Conservation (phyloP, 2,329 filamentous ascomycete genomes). For the Claviceps sorghi region DNA sequence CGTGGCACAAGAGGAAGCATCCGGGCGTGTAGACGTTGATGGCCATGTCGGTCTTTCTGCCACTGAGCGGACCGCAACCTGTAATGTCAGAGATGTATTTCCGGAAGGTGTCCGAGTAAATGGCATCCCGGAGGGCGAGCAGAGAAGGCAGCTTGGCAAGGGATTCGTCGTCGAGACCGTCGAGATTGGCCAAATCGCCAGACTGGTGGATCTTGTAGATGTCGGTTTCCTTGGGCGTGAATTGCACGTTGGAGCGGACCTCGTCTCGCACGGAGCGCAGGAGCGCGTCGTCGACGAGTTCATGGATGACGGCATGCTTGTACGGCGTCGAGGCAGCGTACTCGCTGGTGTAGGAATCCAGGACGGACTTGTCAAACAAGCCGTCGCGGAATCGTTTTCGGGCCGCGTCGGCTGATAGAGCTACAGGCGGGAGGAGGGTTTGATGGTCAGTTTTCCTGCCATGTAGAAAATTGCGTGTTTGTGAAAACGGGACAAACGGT, state of each 20-base stretch:
- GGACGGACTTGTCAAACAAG: slow-evolving; percentile 46
- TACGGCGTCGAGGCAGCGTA: slow-evolving; percentile 59
- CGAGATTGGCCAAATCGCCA: slow-evolving; percentile 89
- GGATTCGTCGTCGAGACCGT: slow-evolving; percentile 77
- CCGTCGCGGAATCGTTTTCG: slow-evolving; percentile 48
- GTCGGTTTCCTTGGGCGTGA: slow-evolving; percentile 97
- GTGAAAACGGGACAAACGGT: too few species aligned
- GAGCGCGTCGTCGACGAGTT: slow-evolving; percentile 64
- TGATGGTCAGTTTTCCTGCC: not conserved
- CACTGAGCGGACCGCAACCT: slow-evolving; percentile 72
- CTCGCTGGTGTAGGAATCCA: slow-evolving; percentile 43
- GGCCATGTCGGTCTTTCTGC: slow-evolving; percentile 94
- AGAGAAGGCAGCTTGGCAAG: slow-evolving; percentile 77
- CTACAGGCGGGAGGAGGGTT: slow-evolving; percentile 16
- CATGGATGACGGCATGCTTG: slow-evolving; percentile 79
- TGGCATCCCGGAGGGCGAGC: slow-evolving; percentile 78
- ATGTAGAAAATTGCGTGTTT: too few species aligned
- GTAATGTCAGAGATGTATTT: slow-evolving; percentile 80
- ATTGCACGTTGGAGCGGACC: slow-evolving; percentile 79
- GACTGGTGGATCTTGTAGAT: slow-evolving; percentile 99
- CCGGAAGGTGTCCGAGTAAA: slow-evolving; percentile 84
- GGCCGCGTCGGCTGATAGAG: slow-evolving; percentile 33
- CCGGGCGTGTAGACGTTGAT: slow-evolving; percentile 97
- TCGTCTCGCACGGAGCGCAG: slow-evolving; percentile 78
- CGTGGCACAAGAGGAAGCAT: slow-evolving; percentile 89